Conservation (phyloP, 805 yeast genomes). For the Candida incommunis region DNA sequence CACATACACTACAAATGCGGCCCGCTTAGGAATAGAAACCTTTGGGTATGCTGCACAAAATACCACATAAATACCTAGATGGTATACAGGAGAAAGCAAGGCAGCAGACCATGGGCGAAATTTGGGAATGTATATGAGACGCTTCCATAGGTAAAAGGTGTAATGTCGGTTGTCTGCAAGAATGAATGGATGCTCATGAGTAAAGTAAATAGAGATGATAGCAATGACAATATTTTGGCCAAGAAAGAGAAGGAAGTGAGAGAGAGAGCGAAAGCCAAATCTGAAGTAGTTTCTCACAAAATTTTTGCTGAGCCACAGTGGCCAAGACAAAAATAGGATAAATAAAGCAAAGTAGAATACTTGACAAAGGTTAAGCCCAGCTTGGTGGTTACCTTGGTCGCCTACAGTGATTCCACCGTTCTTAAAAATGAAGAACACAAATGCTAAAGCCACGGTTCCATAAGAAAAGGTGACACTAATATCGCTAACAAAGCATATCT, state of each 20-base stretch:
- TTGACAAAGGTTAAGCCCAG: constrained; percentile 64
- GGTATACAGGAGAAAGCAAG: constrained; percentile 54
- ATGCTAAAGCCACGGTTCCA: constrained; percentile 34
- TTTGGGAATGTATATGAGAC: constrained; percentile 31
- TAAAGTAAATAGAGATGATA: constrained; percentile 18
- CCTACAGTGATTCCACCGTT: constrained; percentile 88
- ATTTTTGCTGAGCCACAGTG: constrained; percentile 47
- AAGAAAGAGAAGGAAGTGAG: constrained; percentile 1
- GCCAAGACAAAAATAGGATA: constrained; percentile 49
- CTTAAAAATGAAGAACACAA: constrained; percentile 39
- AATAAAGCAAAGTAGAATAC: constrained; percentile 64
- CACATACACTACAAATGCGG: constrained; percentile 30
- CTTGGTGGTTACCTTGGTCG: constrained; percentile 73
- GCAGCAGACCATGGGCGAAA: constrained; percentile 26
- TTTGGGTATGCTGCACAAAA: constrained; percentile 12
- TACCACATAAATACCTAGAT: constrained; percentile 26
- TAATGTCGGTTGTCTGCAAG: constrained; percentile 91
- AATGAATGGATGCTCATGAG: constrained; percentile 77
- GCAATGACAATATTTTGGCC: constrained; percentile 9
- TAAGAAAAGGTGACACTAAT: constrained; percentile 12
- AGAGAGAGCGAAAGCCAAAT: constrained; percentile 16
- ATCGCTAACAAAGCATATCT: not conserved
- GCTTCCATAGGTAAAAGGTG: constrained; percentile 72
- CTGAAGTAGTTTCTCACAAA: constrained; percentile 28
- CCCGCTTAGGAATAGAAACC: constrained; percentile 22